These are phyloP conservation scores for Microstroma glucosiphilum DNA, from an alignment of 1,284 basidiomycete genomes.

Conservation along the genomic window DNA sequence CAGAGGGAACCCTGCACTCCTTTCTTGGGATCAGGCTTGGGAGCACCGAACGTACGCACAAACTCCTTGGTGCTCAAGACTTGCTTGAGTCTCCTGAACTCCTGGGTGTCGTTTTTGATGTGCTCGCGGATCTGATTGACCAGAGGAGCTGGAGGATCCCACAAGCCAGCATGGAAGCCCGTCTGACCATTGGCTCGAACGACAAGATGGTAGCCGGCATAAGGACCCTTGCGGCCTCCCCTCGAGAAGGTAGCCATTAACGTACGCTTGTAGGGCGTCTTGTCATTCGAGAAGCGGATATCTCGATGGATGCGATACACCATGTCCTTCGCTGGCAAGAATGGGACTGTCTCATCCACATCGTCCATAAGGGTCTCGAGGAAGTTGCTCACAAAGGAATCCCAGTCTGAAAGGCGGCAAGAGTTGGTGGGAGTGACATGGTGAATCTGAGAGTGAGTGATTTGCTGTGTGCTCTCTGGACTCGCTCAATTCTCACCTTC, in stretches of 20 bases:
- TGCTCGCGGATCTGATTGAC: not conserved
- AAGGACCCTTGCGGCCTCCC: not conserved
- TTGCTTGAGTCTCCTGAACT: not conserved
- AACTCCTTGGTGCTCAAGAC: not conserved
- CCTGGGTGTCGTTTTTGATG: not conserved
- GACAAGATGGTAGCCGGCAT: not conserved
- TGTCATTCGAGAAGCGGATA: slow-evolving; percentile 85
- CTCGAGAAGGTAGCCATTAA: slow-evolving; percentile 1
- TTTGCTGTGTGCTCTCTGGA: not conserved
- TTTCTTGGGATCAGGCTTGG: not conserved
- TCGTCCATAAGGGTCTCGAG: slow-evolving; percentile 31
- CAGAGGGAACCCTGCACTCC: slow-evolving; percentile 1
- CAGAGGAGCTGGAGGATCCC: not conserved
- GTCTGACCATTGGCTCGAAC: not conserved
- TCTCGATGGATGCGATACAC: slow-evolving; percentile 54
- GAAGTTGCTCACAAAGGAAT: slow-evolving; percentile 17
- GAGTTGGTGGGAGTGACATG: not conserved
- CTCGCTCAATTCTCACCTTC: not conserved
- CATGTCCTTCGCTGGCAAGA: slow-evolving; percentile 10
- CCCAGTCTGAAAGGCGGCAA: not conserved
- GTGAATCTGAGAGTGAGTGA: not conserved
- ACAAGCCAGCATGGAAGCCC: slow-evolving; percentile 1
- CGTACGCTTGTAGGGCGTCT: slow-evolving; percentile 75
- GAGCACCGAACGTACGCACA: not conserved
- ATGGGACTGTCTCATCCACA: slow-evolving; percentile 24